These are phyloP conservation scores for Chlorella vulgaris DNA, from an alignment of 139 green algal genomes.

Conservation along the genomic window DNA sequence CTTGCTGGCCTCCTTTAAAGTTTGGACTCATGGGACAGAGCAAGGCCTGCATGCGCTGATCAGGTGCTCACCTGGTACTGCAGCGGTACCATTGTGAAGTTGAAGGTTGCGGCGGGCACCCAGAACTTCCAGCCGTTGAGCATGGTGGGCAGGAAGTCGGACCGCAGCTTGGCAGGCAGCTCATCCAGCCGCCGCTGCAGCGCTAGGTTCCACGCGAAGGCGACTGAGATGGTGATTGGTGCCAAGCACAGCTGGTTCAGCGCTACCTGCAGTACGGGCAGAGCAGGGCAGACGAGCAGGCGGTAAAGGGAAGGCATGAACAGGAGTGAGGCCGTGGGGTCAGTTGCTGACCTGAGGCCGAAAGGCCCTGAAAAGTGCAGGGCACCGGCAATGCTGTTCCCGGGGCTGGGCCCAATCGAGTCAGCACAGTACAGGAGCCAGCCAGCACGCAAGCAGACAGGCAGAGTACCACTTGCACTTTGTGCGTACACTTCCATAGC, in stretches of 20 bases:
- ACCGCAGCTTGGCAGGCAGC: constrained; percentile 63
- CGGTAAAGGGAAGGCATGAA: no score
- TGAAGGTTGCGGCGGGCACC: constrained; percentile 81
- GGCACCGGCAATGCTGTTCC: no score
- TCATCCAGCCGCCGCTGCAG: constrained; percentile 48
- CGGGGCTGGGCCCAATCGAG: no score
- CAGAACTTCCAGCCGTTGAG: constrained; percentile 92
- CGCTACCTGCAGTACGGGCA: constrained; percentile 58
- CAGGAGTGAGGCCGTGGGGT: constrained; percentile 42
- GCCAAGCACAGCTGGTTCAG: constrained; percentile 85
- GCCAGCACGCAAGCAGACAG: not conserved
- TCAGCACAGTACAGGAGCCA: not conserved
- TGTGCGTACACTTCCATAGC: no score
- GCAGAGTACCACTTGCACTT: not conserved
- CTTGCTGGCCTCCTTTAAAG: no score
- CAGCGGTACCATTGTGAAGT: constrained; percentile 82
- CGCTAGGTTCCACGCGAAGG: constrained; percentile 80
- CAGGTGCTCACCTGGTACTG: constrained; percentile 50
- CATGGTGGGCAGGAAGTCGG: constrained; percentile 76
- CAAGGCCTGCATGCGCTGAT: no score
- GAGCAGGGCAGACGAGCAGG: not conserved
- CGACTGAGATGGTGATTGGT: constrained; percentile 56
- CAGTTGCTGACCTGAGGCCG: no score
- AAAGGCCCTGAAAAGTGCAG: no score
- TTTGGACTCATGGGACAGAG: no score